Evolutionary conservation across 192 early-diverging fungal genomes (phyloP).

Genomic region (Entophlyctis helioformis): DNA sequence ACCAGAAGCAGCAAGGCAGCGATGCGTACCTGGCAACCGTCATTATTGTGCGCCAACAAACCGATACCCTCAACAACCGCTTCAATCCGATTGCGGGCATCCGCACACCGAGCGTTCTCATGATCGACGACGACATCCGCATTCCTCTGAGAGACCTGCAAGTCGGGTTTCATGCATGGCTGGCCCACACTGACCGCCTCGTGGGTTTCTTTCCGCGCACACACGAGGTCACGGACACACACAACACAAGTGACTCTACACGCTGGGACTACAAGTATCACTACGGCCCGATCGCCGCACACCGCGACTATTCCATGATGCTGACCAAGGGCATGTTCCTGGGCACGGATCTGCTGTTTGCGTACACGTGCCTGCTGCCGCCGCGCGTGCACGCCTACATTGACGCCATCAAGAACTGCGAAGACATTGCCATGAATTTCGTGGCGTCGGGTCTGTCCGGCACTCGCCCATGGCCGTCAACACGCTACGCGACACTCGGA

Average conservation of each 20-base stretch:
- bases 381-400: slow-evolving; percentile 9
- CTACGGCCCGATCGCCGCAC: neutral
- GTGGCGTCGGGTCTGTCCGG: slow-evolving; percentile 14
- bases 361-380: slow-evolving; percentile 14
- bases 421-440: slow-evolving; percentile 16
- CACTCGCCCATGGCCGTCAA: slow-evolving; percentile 5
- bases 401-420: slow-evolving; percentile 14
- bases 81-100: slow-evolving; percentile 13
- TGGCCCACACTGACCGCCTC: neutral
- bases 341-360: slow-evolving; percentile 11
- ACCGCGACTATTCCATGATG: slow-evolving; percentile 6
- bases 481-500: neutral
- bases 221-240: neutral
- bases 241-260: neutral
- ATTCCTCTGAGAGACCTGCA: slow-evolving; percentile 9
- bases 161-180: neutral
- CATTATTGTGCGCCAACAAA: neutral
- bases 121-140: slow-evolving; percentile 22
- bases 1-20: too few species aligned
- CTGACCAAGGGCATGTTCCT: slow-evolving; percentile 22
- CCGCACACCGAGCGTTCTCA: slow-evolving; percentile 11
- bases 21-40: neutral
- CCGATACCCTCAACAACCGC: slow-evolving; percentile 22
- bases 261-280: neutral
- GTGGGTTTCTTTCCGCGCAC: slow-evolving; percentile 1